Percentiles rank a stretch among this genome's conserved stretches.
Conservation (phyloP, 352 stramenopile genomes). For the Nothophytophthora sp. region DNA sequence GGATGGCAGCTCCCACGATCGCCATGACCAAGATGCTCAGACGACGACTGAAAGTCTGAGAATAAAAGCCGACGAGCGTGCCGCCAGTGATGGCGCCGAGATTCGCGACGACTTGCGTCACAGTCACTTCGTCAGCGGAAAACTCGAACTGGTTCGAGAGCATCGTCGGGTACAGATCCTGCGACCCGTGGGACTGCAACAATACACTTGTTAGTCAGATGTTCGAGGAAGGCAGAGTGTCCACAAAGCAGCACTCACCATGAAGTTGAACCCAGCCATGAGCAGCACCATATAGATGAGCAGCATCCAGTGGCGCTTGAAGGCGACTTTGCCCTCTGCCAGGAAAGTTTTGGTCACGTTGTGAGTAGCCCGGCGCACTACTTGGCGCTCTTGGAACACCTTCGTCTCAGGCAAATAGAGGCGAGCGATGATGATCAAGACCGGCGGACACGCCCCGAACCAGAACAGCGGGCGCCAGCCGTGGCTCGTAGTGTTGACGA, state of each 20-base stretch:
- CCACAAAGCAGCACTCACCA: too few relatives aligned
- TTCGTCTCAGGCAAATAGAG: constrained; percentile 39
- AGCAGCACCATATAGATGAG: constrained; percentile 44
- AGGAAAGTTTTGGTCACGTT: constrained; percentile 36
- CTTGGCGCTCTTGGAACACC: constrained; percentile 33
- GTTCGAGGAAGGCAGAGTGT: not conserved
- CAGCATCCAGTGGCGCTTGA: constrained; percentile 44
- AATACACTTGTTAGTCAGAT: not conserved
- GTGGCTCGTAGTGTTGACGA: constrained; percentile 39
- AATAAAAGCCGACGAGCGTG: constrained; percentile 50
- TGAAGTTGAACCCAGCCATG: constrained; percentile 55
- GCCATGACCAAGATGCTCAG: constrained; percentile 39
- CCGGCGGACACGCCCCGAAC: constrained; percentile 41
- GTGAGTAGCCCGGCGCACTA: constrained; percentile 18
- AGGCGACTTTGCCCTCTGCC: constrained; percentile 37
- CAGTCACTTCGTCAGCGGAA: constrained; percentile 38
- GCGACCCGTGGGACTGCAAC: constrained; percentile 34
- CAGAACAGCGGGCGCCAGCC: constrained; percentile 48
- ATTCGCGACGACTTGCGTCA: constrained; percentile 47
- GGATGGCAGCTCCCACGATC: constrained; percentile 24
- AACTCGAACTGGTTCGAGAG: constrained; percentile 48
- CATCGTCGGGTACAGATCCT: constrained; percentile 54
- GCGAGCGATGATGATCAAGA: constrained; percentile 49
- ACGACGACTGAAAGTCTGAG: constrained; percentile 41
- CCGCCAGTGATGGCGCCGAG: constrained; percentile 41